Evolutionary conservation across 202 grass and related monocot genomes (phyloP), one percentile per base, ranked within the genome.

Genomic region (Thinopyrum obtusiflorum): DNA sequence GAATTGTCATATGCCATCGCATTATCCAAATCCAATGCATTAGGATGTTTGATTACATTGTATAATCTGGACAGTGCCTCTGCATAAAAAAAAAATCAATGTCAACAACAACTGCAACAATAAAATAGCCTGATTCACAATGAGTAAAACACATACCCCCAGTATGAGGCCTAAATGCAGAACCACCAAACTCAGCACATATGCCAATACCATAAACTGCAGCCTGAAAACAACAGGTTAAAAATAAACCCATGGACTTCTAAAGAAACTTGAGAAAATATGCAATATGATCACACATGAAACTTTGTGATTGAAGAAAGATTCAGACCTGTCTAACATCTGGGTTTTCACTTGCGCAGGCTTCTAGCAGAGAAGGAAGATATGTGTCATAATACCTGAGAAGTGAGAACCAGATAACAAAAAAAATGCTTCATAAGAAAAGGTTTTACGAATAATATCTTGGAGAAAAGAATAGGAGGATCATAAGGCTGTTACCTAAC

Each of bases 151-250:
- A 47, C 73, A 65, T 93, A 98, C 95, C 92, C 76, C 89, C 84
- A 67, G 87, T 89, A 87, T 87, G 84, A 81, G 89, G 86, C 23
- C 72, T 88, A 85, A 98, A 95, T 73, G 87, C 84, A 67, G 95
- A 90, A 81, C 86, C 86, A 67, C 95, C 92, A 89, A 87, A 98
- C 72, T 97, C 88, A 53, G 95, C 92, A 82, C 95, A 98, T 84
- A 98, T 87, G 18, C 92, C 93, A 76, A 98, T 89, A 80, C 95
- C 95, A 89, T 92, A 98, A 73, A 95, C 91, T 46, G 89, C 95
- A 74, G 87, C 91, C 95, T 98, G 65, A 49, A 86, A 80, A 82
- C 33, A 87, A 70, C 20, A 62, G 73, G 42, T 74, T 51, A 7
- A 78, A 73, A 14, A 83, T 79, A 46, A 51, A 80, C 46, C 12